Percentiles rank a stretch among this genome's conserved stretches.
phyloP scores from a whole-genome alignment of 257 asterid species.

The Jasminum sambac region DNA sequence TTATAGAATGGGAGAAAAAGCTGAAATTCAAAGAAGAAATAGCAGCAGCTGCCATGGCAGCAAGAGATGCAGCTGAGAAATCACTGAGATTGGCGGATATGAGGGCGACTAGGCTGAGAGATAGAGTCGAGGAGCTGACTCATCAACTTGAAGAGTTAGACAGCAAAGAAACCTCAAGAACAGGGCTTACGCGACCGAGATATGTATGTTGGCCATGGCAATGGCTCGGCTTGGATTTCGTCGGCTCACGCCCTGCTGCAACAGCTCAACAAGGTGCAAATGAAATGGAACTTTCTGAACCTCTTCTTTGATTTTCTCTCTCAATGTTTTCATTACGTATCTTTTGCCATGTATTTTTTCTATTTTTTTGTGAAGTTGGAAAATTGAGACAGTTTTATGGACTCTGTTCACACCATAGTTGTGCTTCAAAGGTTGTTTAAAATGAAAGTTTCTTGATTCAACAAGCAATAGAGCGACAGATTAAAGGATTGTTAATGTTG shows the following conservation, averaged over 20 bases:
- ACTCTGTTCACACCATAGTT: neutral
- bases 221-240: constrained; percentile 92
- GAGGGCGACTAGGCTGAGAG: constrained; percentile 86
- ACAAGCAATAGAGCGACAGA: neutral
- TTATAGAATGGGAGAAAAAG: constrained; percentile 71
- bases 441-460: neutral
- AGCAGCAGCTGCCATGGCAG: constrained; percentile 95
- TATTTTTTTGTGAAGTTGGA: constrained; percentile 20
- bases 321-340: neutral
- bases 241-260: constrained; percentile 49
- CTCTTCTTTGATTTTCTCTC: constrained; percentile 55
- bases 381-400: neutral
- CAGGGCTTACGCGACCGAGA: constrained; percentile 62
- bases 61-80: constrained; percentile 95
- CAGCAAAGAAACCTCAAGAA: constrained; percentile 48
- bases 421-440: neutral
- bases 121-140: constrained; percentile 83
- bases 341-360: constrained; percentile 15
- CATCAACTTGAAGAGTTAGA: constrained; percentile 88
- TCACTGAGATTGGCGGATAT: constrained; percentile 84
- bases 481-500: neutral
- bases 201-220: constrained; percentile 99
- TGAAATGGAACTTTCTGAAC: constrained; percentile 99
- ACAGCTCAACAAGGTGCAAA: constrained; percentile 52
- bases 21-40: constrained; percentile 93